Conservation (phyloP, 441 rosid genomes). For the Gossypium lobatum region DNA sequence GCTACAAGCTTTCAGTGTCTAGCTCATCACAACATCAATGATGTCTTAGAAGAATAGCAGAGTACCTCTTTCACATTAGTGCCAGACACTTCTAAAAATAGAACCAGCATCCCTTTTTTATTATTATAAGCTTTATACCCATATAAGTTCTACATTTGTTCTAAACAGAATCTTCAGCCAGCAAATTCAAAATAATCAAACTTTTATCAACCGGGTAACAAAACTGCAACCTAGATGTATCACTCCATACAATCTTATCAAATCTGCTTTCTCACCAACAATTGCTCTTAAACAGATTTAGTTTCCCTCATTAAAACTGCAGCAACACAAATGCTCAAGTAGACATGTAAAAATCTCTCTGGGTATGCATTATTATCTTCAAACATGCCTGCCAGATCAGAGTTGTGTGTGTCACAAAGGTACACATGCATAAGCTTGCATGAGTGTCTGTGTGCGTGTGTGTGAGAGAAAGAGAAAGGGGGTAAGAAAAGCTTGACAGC, state of each 20-base stretch:
- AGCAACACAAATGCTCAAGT: background rate
- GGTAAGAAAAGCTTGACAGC: background rate
- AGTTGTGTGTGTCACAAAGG: constrained; percentile 1
- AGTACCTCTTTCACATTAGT: background rate
- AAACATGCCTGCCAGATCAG: background rate
- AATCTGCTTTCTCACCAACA: constrained; percentile 1
- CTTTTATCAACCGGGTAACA: background rate
- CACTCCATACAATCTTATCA: background rate
- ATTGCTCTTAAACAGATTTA: background rate
- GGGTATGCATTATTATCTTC: background rate
- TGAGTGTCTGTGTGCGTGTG: background rate
- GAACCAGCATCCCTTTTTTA: background rate
- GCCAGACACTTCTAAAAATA: background rate
- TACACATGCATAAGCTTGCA: background rate
- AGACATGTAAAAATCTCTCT: background rate
- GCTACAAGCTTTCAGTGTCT: background rate
- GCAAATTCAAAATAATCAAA: background rate
- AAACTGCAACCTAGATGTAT: background rate
- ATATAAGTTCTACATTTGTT: background rate
- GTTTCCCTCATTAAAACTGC: background rate
- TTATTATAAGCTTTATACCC: background rate
- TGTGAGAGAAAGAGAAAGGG: background rate
- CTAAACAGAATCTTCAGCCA: background rate
- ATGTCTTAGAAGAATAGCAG: background rate
- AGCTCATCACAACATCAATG: background rate